phyloP scores from a whole-genome alignment of 2,329 filamentous ascomycete species.

The Diaporthe citrichinensis region DNA sequence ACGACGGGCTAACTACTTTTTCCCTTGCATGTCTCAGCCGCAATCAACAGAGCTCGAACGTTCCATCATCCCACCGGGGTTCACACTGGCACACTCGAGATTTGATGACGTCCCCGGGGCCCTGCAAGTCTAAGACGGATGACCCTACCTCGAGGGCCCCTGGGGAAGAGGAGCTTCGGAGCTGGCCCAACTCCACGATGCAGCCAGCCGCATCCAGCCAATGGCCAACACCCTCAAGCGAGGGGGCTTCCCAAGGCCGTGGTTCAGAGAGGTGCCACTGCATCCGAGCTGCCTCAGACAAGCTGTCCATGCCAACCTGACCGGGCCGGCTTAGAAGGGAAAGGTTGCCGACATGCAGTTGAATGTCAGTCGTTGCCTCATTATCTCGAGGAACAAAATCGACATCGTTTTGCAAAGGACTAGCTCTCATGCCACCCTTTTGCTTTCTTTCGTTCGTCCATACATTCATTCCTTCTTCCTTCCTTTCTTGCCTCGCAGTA shows the following conservation, averaged over 20 bases:
- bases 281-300: conserved; percentile 21
- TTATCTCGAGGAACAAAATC: neutral
- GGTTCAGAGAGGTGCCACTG: conserved; percentile 33
- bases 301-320: neutral
- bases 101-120: conserved; percentile 17
- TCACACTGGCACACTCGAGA: conserved; percentile 21
- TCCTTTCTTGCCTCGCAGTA: neutral
- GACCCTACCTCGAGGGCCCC: neutral
- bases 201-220: conserved; percentile 34
- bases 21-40: conserved; percentile 26
- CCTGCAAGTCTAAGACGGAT: conserved; percentile 31
- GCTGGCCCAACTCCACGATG: conserved; percentile 9
- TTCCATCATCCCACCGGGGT: conserved; percentile 2
- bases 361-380: neutral
- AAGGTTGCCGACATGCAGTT: neutral
- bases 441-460: neutral
- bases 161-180: neutral
- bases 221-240: conserved; percentile 36
- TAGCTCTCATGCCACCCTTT: neutral
- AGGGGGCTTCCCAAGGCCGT: conserved; percentile 38
- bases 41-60: conserved; percentile 24
- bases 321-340: neutral
- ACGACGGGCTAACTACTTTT: neutral
- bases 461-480: neutral
- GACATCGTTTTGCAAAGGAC: neutral